phyloP scores from a whole-genome alignment of 2,329 filamentous ascomycete genomes.

The Fusarium albidum region DNA sequence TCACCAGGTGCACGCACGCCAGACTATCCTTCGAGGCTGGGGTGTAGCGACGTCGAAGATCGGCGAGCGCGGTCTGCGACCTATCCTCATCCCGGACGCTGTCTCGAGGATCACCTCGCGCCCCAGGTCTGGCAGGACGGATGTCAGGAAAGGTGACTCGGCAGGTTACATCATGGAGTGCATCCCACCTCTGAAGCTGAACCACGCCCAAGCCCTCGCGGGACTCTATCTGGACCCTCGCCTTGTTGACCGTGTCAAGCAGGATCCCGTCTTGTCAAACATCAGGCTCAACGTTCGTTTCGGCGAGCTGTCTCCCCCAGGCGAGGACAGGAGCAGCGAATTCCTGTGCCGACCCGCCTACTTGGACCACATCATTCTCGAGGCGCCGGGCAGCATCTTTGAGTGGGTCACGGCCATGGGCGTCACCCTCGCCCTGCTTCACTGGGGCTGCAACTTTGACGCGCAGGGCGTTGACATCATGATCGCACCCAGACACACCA shows the following conservation, averaged over 20 bases:
- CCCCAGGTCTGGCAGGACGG: neutral
- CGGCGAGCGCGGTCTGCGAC: neutral
- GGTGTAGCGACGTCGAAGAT: neutral
- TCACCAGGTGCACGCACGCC: neutral
- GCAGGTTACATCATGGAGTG: conserved; percentile 10
- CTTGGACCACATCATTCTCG: conserved; percentile 31
- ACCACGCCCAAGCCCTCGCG: conserved; percentile 5
- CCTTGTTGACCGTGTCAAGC: neutral
- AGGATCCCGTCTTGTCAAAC: neutral
- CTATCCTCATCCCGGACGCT: conserved; percentile 6
- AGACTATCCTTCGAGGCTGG: conserved; percentile 4
- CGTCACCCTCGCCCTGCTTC: conserved; percentile 32
- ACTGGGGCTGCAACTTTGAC: conserved; percentile 37
- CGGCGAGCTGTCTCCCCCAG: conserved; percentile 4
- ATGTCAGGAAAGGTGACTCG: neutral
- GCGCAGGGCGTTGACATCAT: conserved; percentile 35
- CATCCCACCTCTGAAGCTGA: conserved; percentile 7
- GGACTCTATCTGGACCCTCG: neutral
- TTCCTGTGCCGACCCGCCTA: conserved; percentile 29
- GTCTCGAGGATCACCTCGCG: neutral
- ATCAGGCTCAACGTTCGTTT: conserved; percentile 15
- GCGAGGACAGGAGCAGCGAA: neutral
- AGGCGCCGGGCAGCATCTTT: neutral
- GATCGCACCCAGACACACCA: conserved; percentile 4
- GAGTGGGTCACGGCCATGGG: conserved; percentile 30